Percentiles rank a stretch among this genome's conserved stretches.
Conservation (phyloP, 73 alveolate genomes). For the Paramecium caudatum region DNA sequence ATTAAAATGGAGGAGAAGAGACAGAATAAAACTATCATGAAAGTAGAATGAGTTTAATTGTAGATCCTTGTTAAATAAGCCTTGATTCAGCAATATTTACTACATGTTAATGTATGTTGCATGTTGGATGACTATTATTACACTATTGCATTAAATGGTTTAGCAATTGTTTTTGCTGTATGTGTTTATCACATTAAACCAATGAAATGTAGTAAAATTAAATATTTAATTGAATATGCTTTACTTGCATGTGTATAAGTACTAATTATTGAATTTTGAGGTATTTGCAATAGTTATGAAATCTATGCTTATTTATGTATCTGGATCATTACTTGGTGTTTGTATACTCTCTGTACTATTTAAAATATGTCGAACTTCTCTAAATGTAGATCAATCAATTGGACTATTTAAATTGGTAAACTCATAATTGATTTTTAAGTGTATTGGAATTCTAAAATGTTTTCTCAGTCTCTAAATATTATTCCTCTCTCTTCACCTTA, state of each 20-base stretch:
- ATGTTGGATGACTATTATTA: slow-evolving; percentile 37
- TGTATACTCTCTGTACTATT: neutral
- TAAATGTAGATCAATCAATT: neutral
- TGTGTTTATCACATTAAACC: slow-evolving; percentile 4
- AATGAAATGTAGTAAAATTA: neutral
- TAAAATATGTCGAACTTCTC: slow-evolving; percentile 29
- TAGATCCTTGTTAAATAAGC: slow-evolving; percentile 9
- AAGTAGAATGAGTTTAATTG: neutral
- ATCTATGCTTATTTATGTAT: neutral
- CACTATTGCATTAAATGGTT: slow-evolving; percentile 2
- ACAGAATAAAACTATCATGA: neutral
- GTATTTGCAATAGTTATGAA: slow-evolving; percentile 23
- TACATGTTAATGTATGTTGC: slow-evolving; percentile 19
- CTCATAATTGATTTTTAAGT: slow-evolving; percentile 18
- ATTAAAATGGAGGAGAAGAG: slow-evolving; percentile 16
- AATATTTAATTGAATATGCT: slow-evolving; percentile 21
- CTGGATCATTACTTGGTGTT: slow-evolving; percentile 11
- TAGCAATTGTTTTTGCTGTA: neutral
- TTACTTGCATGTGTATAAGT: neutral
- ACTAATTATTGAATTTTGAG: neutral
- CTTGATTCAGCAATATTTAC: neutral
- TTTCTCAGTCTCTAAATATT: slow-evolving; percentile 21
- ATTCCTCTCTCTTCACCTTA: slow-evolving; percentile 1
- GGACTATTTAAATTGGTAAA: slow-evolving; percentile 50
- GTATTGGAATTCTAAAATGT: slow-evolving; percentile 47